These are phyloP conservation scores for Cystoderma amianthinum DNA, from an alignment of 768 basidiomycete genomes.

Conservation along the genomic window DNA sequence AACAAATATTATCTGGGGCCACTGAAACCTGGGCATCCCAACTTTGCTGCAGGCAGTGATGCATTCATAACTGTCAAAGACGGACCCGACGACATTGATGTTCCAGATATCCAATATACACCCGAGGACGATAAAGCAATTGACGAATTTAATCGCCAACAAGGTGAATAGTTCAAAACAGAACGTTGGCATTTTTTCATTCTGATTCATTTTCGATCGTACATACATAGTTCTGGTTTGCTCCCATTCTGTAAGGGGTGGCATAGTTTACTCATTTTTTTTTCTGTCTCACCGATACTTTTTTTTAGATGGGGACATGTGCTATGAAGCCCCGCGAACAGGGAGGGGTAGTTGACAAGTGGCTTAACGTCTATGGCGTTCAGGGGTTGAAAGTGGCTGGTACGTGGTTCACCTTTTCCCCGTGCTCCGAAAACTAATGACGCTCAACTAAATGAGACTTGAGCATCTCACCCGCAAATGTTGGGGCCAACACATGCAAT, in stretches of 20 bases:
- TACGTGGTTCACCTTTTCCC: no score
- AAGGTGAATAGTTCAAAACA: constrained; percentile 13
- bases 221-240: no score
- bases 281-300: not conserved
- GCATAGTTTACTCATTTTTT: not conserved
- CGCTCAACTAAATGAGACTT: no score
- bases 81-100: constrained; percentile 22
- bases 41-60: constrained; percentile 24
- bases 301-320: constrained; percentile 18
- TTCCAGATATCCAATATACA: constrained; percentile 31
- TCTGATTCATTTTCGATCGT: constrained; percentile 28
- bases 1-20: constrained; percentile 40
- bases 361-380: constrained; percentile 22
- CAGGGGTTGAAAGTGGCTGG: no score
- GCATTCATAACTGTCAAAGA: constrained; percentile 15
- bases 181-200: not conserved
- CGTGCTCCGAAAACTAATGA: no score
- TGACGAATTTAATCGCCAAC: constrained; percentile 19
- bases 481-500: no score
- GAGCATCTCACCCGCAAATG: no score
- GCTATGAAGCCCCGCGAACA: constrained; percentile 19
- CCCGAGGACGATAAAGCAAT: constrained; percentile 36
- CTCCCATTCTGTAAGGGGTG: constrained; percentile 35
- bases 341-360: constrained; percentile 17
- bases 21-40: constrained; percentile 23